Evolutionary conservation across 2,329 filamentous ascomycete species (phyloP).

Genomic region (Colletotrichum nymphaeae): DNA sequence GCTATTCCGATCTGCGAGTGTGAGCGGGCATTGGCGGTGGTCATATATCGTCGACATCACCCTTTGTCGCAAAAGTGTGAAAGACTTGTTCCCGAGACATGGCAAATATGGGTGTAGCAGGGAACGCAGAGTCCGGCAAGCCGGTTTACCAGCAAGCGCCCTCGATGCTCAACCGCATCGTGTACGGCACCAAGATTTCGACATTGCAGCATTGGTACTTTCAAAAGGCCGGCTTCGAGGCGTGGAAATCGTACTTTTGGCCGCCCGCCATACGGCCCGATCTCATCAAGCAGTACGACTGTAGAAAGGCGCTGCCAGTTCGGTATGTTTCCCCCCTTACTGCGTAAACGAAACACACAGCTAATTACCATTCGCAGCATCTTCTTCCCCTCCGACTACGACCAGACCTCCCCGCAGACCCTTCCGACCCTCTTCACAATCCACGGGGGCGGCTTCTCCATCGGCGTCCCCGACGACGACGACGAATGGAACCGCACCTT

Average conservation of each 20-base stretch:
- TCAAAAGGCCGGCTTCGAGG: slow-evolving; percentile 27
- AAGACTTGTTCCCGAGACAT: neutral
- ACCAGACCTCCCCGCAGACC: slow-evolving; percentile 41
- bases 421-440: slow-evolving; percentile 60
- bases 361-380: slow-evolving; percentile 41
- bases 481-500: slow-evolving; percentile 59
- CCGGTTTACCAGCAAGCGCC: slow-evolving; percentile 6
- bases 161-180: slow-evolving; percentile 25
- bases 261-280: slow-evolving; percentile 27
- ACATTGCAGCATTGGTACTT: slow-evolving; percentile 26
- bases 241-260: slow-evolving; percentile 28
- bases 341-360: too few species aligned
- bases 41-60: neutral
- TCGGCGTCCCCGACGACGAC: slow-evolving; percentile 56
- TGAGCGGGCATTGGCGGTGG: neutral
- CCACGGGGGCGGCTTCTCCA: slow-evolving; percentile 63
- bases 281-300: slow-evolving; percentile 36
- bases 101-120: neutral
- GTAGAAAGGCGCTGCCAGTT: slow-evolving; percentile 29
- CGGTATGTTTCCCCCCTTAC: slow-evolving; percentile 33
- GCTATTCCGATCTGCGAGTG: neutral
- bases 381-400: slow-evolving; percentile 52
- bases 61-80: neutral
- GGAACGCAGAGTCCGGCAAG: neutral
- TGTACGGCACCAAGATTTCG: slow-evolving; percentile 32